These are phyloP conservation scores for Asparagopsis taxiformis DNA, from an alignment of 31 red algal genomes.

Conservation along the genomic window DNA sequence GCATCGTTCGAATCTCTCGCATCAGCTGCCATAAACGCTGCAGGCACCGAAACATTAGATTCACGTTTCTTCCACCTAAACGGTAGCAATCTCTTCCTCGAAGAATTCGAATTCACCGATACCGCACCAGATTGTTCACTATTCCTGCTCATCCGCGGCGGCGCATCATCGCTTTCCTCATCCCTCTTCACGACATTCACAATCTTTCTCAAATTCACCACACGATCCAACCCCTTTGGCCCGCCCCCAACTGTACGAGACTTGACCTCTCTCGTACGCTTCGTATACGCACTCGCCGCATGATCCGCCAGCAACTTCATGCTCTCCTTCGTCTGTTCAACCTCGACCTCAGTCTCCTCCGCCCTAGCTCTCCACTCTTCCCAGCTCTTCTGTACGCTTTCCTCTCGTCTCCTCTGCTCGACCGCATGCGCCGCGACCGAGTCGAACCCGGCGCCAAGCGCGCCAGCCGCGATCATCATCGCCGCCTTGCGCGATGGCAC, in stretches of 20 bases:
- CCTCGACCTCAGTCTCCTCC: slow-evolving; percentile 46
- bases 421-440: slow-evolving; percentile 41
- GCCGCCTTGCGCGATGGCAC: slow-evolving; percentile 62
- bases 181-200: background rate
- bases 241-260: slow-evolving; percentile 6
- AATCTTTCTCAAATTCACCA: slow-evolving; percentile 17
- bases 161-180: slow-evolving; percentile 1
- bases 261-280: slow-evolving; percentile 66
- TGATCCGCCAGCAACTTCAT: slow-evolving; percentile 60
- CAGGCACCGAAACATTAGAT: slow-evolving; percentile 8
- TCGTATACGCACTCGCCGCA: slow-evolving; percentile 40
- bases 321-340: slow-evolving; percentile 47
- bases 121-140: slow-evolving; percentile 29
- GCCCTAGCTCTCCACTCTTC: slow-evolving; percentile 51
- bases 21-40: slow-evolving; percentile 1
- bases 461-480: slow-evolving; percentile 56
- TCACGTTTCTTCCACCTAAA: slow-evolving; percentile 31
- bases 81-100: slow-evolving; percentile 23
- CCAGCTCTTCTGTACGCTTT: slow-evolving; percentile 33
- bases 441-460: slow-evolving; percentile 54
- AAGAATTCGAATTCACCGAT: slow-evolving; percentile 7
- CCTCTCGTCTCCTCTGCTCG: slow-evolving; percentile 42
- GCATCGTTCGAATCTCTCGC: too few relatives aligned
- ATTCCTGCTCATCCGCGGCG: slow-evolving; percentile 3
- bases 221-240: slow-evolving; percentile 9